Conservation (phyloP, 2,329 filamentous ascomycete species). For the Talaromyces amestolkiae region DNA sequence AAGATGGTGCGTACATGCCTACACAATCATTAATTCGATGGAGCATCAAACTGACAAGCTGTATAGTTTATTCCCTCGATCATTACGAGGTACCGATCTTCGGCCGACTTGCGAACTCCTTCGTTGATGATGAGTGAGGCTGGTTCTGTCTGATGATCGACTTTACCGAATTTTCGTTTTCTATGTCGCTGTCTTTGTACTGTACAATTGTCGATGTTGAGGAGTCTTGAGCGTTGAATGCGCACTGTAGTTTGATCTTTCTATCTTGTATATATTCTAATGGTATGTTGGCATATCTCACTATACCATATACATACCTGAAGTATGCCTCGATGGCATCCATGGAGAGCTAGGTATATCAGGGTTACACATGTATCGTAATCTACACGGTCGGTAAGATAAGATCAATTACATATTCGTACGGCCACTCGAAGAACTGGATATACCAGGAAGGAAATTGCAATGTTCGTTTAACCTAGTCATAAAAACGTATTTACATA, state of each 20-base stretch:
- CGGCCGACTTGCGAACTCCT: constrained; percentile 78
- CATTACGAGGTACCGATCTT: constrained; percentile 86
- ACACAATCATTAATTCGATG: background rate
- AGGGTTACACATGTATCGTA: too few species aligned
- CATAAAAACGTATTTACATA: constrained; percentile 7
- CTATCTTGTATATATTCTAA: background rate
- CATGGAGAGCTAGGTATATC: too few species aligned
- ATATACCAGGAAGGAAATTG: background rate
- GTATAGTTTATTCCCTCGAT: constrained; percentile 58
- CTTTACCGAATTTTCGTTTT: background rate
- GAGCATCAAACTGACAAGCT: background rate
- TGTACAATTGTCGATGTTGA: background rate
- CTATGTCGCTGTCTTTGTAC: background rate
- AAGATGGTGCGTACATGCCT: constrained; percentile 62
- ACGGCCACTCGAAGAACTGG: background rate
- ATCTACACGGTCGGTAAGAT: too few species aligned
- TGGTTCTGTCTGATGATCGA: background rate
- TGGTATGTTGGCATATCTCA: background rate
- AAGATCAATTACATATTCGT: too few species aligned
- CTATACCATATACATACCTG: background rate
- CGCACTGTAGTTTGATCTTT: background rate
- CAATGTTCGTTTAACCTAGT: constrained; percentile 2
- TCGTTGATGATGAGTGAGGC: constrained; percentile 78
- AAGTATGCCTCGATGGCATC: background rate
- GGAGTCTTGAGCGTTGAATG: background rate